These are phyloP conservation scores for Lablab purpureus DNA, from an alignment of 306 rosid species.

Conservation along the genomic window DNA sequence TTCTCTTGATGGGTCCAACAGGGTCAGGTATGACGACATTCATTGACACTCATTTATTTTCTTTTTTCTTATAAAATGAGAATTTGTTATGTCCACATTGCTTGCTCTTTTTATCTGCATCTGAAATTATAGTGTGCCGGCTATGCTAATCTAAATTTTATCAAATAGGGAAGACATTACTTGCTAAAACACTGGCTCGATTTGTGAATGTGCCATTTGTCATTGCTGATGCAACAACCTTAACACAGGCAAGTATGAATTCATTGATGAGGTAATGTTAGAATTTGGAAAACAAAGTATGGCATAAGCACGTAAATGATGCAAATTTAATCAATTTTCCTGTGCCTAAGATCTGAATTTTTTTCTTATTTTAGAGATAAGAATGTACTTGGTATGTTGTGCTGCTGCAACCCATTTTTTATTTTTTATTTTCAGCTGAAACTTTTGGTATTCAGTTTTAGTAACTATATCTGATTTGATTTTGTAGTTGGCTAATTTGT, in stretches of 20 bases:
- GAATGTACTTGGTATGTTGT: slow-evolving; percentile 24
- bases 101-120: slow-evolving; percentile 11
- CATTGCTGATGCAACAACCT: slow-evolving; percentile 96
- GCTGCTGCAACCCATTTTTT: slow-evolving; percentile 3
- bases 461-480: slow-evolving; percentile 27
- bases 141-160: slow-evolving; percentile 51
- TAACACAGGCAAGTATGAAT: slow-evolving; percentile 81
- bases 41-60: background rate
- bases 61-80: slow-evolving; percentile 33
- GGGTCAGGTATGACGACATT: slow-evolving; percentile 79
- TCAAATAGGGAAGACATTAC: slow-evolving; percentile 91
- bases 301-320: slow-evolving; percentile 11
- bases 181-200: slow-evolving; percentile 95
- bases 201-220: slow-evolving; percentile 97
- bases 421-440: slow-evolving; percentile 27
- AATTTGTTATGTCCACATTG: slow-evolving; percentile 26
- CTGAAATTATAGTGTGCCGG: slow-evolving; percentile 8
- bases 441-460: slow-evolving; percentile 13
- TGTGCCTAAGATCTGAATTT: background rate
- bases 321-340: slow-evolving; percentile 5
- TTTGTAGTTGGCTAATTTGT: slow-evolving; percentile 1
- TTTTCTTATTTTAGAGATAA: slow-evolving; percentile 18
- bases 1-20: slow-evolving; percentile 97
- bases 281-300: slow-evolving; percentile 21
- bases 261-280: slow-evolving; percentile 31